Conservation (phyloP, 306 rosid genomes). For the Coriaria nepalensis region DNA sequence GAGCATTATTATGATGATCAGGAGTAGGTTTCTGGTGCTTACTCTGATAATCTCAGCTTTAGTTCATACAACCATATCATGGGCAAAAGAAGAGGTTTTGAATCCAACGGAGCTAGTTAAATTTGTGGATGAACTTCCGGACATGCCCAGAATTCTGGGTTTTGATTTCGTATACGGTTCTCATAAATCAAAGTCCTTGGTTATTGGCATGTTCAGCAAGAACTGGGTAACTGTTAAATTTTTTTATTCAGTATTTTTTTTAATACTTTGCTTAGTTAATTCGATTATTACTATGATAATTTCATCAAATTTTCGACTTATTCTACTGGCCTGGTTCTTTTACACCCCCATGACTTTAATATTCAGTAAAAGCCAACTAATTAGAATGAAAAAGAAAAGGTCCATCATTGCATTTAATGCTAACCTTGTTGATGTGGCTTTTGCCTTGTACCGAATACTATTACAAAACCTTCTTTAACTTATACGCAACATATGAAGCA, state of each 20-base stretch:
- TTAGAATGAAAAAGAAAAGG: no score
- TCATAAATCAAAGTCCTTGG: not conserved
- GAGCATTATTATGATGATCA: not conserved
- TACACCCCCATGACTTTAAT: no score
- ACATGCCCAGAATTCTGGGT: not conserved
- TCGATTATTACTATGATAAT: no score
- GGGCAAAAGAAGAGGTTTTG: not conserved
- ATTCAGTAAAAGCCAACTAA: no score
- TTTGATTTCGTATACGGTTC: not conserved
- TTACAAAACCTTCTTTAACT: not conserved
- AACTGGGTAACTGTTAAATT: not conserved
- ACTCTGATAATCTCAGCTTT: not conserved
- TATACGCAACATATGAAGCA: not conserved
- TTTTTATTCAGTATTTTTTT: not conserved
- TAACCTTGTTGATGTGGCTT: no score
- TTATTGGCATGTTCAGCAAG: not conserved
- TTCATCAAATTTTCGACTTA: no score
- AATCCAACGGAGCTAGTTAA: constrained; percentile 3
- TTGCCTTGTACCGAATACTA: no score
- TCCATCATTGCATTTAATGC: no score
- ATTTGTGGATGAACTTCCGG: constrained; percentile 3
- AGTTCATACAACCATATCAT: not conserved
- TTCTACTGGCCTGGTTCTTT: no score
- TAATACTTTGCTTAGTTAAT: not conserved
- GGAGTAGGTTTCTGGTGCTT: not conserved